Percentiles rank a stretch among this genome's conserved stretches.
phyloP scores from a whole-genome alignment of 2,329 filamentous ascomycete species.

The Fusarium dimerum region DNA sequence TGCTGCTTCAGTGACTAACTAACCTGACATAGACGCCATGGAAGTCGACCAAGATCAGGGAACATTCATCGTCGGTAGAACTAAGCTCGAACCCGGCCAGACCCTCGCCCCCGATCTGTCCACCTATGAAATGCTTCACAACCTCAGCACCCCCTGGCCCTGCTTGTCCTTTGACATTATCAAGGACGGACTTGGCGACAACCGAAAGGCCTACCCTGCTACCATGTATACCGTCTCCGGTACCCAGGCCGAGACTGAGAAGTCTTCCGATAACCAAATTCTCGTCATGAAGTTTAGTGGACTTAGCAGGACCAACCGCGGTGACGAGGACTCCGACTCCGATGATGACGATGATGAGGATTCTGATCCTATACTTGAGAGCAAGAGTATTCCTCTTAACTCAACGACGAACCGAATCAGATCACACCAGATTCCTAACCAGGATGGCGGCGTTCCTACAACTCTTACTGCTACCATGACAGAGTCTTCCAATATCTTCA shows the following conservation, averaged over 20 bases:
- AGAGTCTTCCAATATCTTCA: slow-evolving; percentile 83
- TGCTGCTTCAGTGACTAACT: slow-evolving; percentile 1
- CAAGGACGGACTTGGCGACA: slow-evolving; percentile 80
- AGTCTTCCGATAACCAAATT: slow-evolving; percentile 84
- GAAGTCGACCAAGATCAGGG: slow-evolving; percentile 90
- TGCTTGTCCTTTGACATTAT: slow-evolving; percentile 96
- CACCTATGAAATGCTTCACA: slow-evolving; percentile 98
- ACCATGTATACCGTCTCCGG: slow-evolving; percentile 94
- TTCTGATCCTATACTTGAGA: slow-evolving; percentile 89
- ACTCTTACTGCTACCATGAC: slow-evolving; percentile 92
- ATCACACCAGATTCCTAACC: slow-evolving; percentile 74
- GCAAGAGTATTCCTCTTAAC: slow-evolving; percentile 80
- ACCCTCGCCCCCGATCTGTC: slow-evolving; percentile 86
- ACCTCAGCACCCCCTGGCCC: slow-evolving; percentile 90
- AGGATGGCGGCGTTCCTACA: slow-evolving; percentile 70
- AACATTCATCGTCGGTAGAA: slow-evolving; percentile 93
- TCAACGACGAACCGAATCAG: slow-evolving; percentile 95
- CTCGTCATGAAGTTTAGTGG: slow-evolving; percentile 97
- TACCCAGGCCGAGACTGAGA: slow-evolving; percentile 80
- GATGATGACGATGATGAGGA: slow-evolving; percentile 75
- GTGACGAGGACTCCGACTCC: slow-evolving; percentile 66
- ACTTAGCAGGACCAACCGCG: slow-evolving; percentile 80
- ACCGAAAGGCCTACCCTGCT: slow-evolving; percentile 89
- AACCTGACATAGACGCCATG: slow-evolving; percentile 65
- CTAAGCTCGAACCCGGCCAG: slow-evolving; percentile 88